Base-by-base conservation (phyloP, 768 basidiomycete genomes). In the Melanogaster broomeanus region DNA sequence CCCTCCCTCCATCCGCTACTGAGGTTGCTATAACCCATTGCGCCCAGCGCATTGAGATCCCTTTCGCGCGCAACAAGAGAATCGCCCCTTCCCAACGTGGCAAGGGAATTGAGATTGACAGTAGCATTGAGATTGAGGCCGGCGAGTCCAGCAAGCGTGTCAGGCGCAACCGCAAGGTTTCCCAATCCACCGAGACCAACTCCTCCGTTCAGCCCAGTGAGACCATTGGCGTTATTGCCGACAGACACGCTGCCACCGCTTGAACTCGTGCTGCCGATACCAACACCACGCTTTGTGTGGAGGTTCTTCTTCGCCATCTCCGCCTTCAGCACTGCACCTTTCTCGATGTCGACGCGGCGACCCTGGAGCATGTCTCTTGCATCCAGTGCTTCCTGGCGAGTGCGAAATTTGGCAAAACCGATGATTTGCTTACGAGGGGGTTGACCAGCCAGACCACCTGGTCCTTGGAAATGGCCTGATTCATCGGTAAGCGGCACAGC, bases 241-340 rank as follows among this genome's bases (percentile, higher is more conserved):
- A 62, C 53, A 53, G 66, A 59, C 42, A 66, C 48, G 49, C 61
- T 53, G 40, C 70, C 70, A 50, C 65, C 56, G 31, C 60, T 62
- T 12, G 66, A 56, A 21, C 50, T 54, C 9, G 58, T 60, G 31
- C 74, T 74, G 18, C 83, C 75, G 6, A 83, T 83, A n/a, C 90
- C 90, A 21, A 93, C 85, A 3, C 90, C 90, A 34, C 92, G 78
- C 74, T 96, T 97, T 18, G 94, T 96, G 64, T 99, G 96, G 34
- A 99, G 71, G 64, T 99, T 98, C 81, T 99, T 99, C 83, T 98
- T 98, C 18, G 97, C 97, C 95, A 99, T 98, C 73, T 98, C 97
- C 19, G 96, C 97, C 70, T 98, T 98, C 34, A 99, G 70, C 3
- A 94, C 87, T 1, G 91, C 85, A 13, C 93, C 93, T 62, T 93